These are phyloP conservation scores for Euptelea pleiosperma DNA, from an alignment of 164 flowering plant species.

Conservation along the genomic window DNA sequence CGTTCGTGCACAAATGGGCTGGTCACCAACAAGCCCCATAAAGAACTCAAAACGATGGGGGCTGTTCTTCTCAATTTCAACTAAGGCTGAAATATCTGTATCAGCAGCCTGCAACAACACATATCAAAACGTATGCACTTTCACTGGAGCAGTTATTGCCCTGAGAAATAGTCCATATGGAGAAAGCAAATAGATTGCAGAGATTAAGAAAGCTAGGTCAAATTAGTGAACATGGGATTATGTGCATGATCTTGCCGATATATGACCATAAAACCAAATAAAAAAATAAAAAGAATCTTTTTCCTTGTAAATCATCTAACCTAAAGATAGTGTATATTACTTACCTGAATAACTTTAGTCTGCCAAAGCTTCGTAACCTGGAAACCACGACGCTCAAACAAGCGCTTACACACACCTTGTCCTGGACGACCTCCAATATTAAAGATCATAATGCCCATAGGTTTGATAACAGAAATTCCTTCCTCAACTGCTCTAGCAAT, in stretches of 20 bases:
- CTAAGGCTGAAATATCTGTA: conserved; percentile 93
- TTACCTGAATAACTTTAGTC: conserved; percentile 89
- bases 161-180: background rate
- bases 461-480: conserved; percentile 89
- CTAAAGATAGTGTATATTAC: conserved; percentile 3
- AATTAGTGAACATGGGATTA: too few species aligned
- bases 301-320: too few species aligned
- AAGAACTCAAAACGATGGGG: conserved; percentile 96
- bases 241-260: background rate
- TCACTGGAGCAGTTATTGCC: background rate
- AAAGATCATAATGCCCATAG: conserved; percentile 91
- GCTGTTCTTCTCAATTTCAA: conserved; percentile 94
- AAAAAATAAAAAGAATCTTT: too few species aligned
- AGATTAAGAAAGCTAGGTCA: background rate
- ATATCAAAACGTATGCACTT: conserved; percentile 8
- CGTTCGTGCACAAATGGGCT: conserved; percentile 97
- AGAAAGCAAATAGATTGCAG: background rate
- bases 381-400: conserved; percentile 96
- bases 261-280: background rate
- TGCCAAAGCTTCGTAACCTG: conserved; percentile 86
- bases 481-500: conserved; percentile 98
- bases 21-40: conserved; percentile 93
- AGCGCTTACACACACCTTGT: conserved; percentile 87
- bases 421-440: conserved; percentile 99
- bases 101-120: conserved; percentile 79